A percentile compares a stretch with the other conserved stretches of the same genome.
phyloP scores from a whole-genome alignment of 331 rosid species.

The Pyrus hybrid region DNA sequence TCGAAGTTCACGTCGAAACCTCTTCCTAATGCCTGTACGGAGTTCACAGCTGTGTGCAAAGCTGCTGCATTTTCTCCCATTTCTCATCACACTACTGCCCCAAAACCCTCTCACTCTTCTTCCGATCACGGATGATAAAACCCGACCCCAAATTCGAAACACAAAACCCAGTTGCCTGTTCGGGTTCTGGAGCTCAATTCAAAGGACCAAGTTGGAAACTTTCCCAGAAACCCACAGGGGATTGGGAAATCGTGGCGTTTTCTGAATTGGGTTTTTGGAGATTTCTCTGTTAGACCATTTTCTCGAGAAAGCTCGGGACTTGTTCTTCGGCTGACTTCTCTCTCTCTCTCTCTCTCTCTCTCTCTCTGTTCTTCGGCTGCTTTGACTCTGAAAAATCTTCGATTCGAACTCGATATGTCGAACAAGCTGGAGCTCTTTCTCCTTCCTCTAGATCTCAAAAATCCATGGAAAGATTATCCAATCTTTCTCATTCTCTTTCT shows the following conservation, averaged over 20 bases:
- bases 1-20: constrained; percentile 92
- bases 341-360: neutral
- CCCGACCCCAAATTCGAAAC: neutral
- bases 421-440: constrained; percentile 13
- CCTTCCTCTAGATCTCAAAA: constrained; percentile 36
- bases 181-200: constrained; percentile 20
- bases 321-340: constrained; percentile 11
- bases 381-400: constrained; percentile 20
- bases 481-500: neutral
- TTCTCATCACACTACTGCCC: constrained; percentile 43
- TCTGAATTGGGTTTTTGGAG: neutral
- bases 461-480: constrained; percentile 15
- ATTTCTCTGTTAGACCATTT: constrained; percentile 5
- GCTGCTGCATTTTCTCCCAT: constrained; percentile 87
- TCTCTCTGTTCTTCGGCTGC: neutral
- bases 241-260: neutral
- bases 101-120: neutral
- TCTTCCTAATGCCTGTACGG: constrained; percentile 65
- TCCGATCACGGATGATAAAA: neutral
- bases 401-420: constrained; percentile 8
- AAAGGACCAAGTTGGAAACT: constrained; percentile 26
- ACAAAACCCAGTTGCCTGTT: constrained; percentile 13
- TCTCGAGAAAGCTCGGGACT: neutral
- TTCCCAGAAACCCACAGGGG: constrained; percentile 19
- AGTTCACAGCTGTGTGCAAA: constrained; percentile 72